Evolutionary conservation across 2,329 filamentous ascomycete species (phyloP).

Genomic region (Pyrenochaeta sp.): DNA sequence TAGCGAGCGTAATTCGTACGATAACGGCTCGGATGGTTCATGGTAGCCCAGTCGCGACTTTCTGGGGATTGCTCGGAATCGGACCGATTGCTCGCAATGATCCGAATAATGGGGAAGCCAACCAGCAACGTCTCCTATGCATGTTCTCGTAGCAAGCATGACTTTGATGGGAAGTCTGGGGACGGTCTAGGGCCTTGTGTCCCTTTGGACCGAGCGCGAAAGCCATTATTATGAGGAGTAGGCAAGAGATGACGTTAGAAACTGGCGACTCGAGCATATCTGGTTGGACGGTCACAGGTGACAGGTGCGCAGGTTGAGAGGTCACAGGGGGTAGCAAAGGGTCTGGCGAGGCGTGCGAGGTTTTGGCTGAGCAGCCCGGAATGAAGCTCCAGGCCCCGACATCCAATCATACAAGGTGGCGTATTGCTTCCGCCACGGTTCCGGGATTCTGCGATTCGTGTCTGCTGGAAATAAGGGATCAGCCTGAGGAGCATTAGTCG

Average conservation of each 20-base stretch:
- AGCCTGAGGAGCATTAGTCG: slow-evolving; percentile 7
- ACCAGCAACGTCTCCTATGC: background rate
- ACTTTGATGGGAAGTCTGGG: background rate
- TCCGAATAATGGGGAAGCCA: background rate
- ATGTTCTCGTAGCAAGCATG: background rate
- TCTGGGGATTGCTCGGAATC: background rate
- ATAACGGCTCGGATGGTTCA: background rate
- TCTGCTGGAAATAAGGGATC: background rate
- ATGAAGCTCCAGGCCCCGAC: background rate
- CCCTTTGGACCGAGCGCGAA: background rate
- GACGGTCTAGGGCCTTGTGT: background rate
- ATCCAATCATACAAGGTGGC: slow-evolving; percentile 17
- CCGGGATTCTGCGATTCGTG: slow-evolving; percentile 15
- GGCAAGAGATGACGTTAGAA: background rate
- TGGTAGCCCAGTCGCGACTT: background rate
- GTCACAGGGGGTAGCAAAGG: slow-evolving; percentile 12
- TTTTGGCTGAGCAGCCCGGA: slow-evolving; percentile 7
- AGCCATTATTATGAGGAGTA: background rate
- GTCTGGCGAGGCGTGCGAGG: background rate
- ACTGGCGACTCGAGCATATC: background rate
- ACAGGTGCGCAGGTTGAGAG: background rate
- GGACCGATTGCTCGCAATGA: slow-evolving; percentile 3
- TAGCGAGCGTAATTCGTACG: background rate
- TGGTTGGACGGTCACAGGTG: slow-evolving; percentile 6
- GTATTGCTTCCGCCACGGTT: slow-evolving; percentile 1